Base-by-base conservation (phyloP, 768 basidiomycete genomes). In the Crucibulum laeve region DNA sequence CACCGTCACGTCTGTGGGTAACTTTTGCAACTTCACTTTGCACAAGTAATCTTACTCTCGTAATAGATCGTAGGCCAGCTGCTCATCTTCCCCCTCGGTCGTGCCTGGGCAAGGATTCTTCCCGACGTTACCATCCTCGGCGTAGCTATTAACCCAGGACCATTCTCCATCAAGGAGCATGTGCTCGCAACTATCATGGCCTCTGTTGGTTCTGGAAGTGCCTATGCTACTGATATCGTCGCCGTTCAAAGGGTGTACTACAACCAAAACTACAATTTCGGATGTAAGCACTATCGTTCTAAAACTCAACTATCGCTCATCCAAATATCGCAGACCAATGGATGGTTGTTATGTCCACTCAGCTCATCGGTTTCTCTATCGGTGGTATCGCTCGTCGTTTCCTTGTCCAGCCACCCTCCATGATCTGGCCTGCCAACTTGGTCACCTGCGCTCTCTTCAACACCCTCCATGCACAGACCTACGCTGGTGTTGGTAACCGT, bases 291-390 rank as follows among this genome's bases (percentile, higher is more conserved):
- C 34, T 25, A 25, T 25, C 14, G 11, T 37, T 26, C n/a, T 24
- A n/a, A 42, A 28, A 5, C 15, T 32, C 10, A 13, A 28, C 10
- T 26, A 33, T 40, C 11, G 41, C 46, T 22, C 24, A 25, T 43
- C 36, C 24, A 51, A 44, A 51, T 30, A 50, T n/a, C 15, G 19
- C 49, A 76, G 86, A 89, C 60, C 84, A 87, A 64, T 85, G 87
- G 82, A 77, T 89, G 61, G 63, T 89, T 17, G 83, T 90, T 19
- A 79, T 89, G 65, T 82, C 79, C 23, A 81, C 82, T 1, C 82
- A 85, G 54, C 65, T 88, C 43, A 87, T 90, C 42, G 87, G 90
- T 10, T 91, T 91, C 68, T 89, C 87, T 3, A 79, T 90, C 43
- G 89, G 88, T 68, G 56, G 79, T 52, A 51, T 90, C 69, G 50